A percentile compares a stretch with the other conserved stretches of the same genome.
Evolutionary conservation across 2,329 filamentous ascomycete genomes (phyloP).

Genomic region (Trichoderma asperellum): DNA sequence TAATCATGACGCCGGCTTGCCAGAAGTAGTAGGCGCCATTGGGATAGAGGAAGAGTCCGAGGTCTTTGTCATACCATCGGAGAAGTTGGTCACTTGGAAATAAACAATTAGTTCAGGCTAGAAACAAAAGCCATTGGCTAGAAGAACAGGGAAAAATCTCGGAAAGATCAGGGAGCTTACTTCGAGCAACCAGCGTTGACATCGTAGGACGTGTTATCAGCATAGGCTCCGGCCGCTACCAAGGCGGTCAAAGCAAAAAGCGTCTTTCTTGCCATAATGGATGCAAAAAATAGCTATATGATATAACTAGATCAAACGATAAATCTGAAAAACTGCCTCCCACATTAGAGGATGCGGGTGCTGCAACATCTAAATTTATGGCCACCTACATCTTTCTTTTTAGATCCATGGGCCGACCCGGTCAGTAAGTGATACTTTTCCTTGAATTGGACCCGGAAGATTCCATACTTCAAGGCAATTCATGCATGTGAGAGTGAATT

Average conservation of each 20-base stretch:
- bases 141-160: not conserved
- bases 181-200: not conserved
- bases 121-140: not conserved
- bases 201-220: not conserved
- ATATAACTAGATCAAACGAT: not conserved
- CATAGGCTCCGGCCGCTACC: not conserved
- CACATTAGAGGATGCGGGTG: not conserved
- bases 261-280: not conserved
- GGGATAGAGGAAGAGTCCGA: not conserved
- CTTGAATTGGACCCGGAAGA: not conserved
- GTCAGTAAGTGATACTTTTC: not conserved
- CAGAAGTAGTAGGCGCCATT: conserved; percentile 3
- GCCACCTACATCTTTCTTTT: not conserved
- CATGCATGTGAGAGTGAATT: not conserved
- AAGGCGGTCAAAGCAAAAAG: not conserved
- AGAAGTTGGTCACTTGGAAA: not conserved
- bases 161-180: not conserved
- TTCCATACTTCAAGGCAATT: not conserved
- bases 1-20: conserved; percentile 1
- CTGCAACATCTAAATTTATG: not conserved
- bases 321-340: not conserved
- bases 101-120: not conserved
- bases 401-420: not conserved
- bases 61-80: not conserved
- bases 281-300: not conserved